Conservation (phyloP, 2,329 filamentous ascomycete species). For the Beauveria sp. region DNA sequence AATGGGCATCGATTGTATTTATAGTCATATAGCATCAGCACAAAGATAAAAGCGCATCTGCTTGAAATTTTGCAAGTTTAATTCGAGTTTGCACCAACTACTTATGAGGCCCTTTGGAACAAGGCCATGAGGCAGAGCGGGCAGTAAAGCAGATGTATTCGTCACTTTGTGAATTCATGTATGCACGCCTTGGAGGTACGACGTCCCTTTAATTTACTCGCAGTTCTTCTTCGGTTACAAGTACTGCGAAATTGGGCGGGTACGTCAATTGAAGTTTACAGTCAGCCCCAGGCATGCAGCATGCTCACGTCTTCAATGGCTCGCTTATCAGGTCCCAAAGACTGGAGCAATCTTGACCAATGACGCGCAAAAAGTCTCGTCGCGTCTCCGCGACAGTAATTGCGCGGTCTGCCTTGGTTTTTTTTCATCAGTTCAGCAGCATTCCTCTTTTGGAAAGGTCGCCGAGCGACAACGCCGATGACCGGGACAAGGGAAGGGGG, state of each 20-base stretch:
- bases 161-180: too few relatives aligned
- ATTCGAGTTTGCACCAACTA: too few relatives aligned
- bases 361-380: too few relatives aligned
- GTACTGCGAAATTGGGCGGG: neutral
- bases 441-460: neutral
- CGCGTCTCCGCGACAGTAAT: neutral
- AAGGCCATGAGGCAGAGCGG: too few relatives aligned
- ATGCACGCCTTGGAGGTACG: too few relatives aligned
- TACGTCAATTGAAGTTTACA: neutral
- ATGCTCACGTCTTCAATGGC: slow-evolving; percentile 11
- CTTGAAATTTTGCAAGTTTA: too few relatives aligned
- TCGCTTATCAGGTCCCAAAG: too few relatives aligned
- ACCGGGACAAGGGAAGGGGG: neutral
- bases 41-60: too few relatives aligned
- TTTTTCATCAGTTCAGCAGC: neutral
- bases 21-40: neutral
- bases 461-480: neutral
- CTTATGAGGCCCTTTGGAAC: too few relatives aligned
- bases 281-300: neutral
- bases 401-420: too few relatives aligned
- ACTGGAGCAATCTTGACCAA: too few relatives aligned
- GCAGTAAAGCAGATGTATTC: too few relatives aligned
- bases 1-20: neutral
- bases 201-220: neutral
- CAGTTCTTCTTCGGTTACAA: neutral